Conservation (phyloP, 148 eudicot species). For the Fagopyrum homotropicum region DNA sequence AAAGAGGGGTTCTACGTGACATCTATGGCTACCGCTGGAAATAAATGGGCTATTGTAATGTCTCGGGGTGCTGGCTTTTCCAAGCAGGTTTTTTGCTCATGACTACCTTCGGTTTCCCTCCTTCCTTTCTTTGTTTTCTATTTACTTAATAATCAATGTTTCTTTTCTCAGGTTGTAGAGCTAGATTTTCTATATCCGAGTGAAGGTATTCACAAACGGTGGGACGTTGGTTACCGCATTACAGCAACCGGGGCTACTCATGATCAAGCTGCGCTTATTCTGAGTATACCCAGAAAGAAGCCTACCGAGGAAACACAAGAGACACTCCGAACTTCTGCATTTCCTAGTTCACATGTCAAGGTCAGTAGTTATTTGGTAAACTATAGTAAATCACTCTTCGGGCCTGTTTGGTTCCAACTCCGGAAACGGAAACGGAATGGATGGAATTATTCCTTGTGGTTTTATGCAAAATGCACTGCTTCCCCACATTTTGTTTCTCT, state of each 20-base stretch:
- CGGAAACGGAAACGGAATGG: no score
- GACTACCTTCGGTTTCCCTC: no score
- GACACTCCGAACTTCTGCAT: constrained; percentile 86
- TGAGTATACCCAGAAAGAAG: constrained; percentile 74
- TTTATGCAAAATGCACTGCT: no score
- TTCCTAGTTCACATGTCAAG: constrained; percentile 95
- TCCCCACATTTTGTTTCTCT: no score
- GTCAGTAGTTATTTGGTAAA: constrained; percentile 20
- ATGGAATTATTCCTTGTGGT: no score
- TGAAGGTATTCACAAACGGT: constrained; percentile 90
- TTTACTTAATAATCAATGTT: not conserved
- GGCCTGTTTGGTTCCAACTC: no score
- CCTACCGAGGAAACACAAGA: constrained; percentile 91
- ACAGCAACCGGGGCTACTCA: constrained; percentile 80
- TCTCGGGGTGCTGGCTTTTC: constrained; percentile 83
- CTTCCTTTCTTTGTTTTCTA: no score
- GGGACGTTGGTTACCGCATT: constrained; percentile 91
- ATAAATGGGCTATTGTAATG: constrained; percentile 95
- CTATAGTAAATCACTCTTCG: no score
- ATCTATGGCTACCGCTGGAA: constrained; percentile 90
- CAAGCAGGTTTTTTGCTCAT: constrained; percentile 50
- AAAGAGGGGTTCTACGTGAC: constrained; percentile 88
- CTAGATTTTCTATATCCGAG: constrained; percentile 94
- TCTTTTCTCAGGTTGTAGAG: constrained; percentile 68
- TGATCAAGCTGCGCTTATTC: constrained; percentile 83